Base-by-base conservation (phyloP, 768 basidiomycete genomes). In the Calocybe gangraenosa region DNA sequence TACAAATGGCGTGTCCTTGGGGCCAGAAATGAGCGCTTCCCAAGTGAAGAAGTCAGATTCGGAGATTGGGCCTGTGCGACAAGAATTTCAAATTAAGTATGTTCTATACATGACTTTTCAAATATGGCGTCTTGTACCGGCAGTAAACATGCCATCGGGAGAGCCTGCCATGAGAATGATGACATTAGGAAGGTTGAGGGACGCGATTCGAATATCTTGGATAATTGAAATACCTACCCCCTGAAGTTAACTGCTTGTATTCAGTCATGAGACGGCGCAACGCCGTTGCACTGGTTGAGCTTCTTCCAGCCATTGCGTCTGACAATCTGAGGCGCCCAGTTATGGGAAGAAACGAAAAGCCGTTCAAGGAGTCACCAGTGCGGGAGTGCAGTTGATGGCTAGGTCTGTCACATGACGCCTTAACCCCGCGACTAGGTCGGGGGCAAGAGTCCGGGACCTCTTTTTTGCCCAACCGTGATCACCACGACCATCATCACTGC, bases 121-220 rank as follows among this genome's bases (percentile, higher is more conserved):
- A 36, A 8, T 21, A 42, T 23, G 23, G 3, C 1, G 43, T 63
- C 19, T 32, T 34, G 47, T 51, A 78, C 86, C 91, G 49, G 94
- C 93, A 39, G 93, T 95, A 61, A 96, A 96, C 92, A 97, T 96
- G 44, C 84, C 87, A 65, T 97, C 94, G 5, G 90, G 88, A 13
- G 89, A 83, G 53, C 87, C 87, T 88, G 51, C 40, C 39, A 55
- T 37, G 30, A 44, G n/a, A n/a, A n/a, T n/a, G 30, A 31, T 43
- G 33, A 34, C 30, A 47, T 52, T 35, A 49, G 23, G 11, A 37
- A 35, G 41, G 37, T 40, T 44, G 38, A 48, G 21, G 17, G 6
- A 28, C 6, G 25, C 25, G 5, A 32, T 44, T 34, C n/a, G n/a
- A n/a, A n/a, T n/a, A n/a, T n/a, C 25, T 21, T 28, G 30, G 19